Evolutionary conservation across 495 filamentous ascomycete species (phyloP), one percentile per base, ranked within the genome.

Genomic region (Penicillium fimorum): DNA sequence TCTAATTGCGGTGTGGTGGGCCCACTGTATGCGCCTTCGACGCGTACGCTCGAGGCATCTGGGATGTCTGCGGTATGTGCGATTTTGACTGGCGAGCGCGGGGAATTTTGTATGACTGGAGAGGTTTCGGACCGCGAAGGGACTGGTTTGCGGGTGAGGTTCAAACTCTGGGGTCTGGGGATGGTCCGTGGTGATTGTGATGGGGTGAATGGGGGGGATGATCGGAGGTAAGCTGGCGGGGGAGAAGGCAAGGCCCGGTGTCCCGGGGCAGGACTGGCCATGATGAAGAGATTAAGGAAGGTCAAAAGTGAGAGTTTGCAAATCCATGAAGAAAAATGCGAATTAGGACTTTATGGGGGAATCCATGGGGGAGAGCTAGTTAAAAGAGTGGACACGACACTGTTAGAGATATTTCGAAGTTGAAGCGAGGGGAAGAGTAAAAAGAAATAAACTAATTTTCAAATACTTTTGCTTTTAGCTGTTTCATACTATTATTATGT

Each of bases 21-120:
- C 12, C 58, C 65, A 53, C 67, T 63, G 50, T 65, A 57, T 2
- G 61, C 46, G 47, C 62, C 59, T 50, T 77, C 71, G 40, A 74
- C 67, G 35, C 60, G 55, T 0, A 67, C 71, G 44, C 57, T 71
- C 4, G 71, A 73, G 2, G 72, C 60, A 56, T 61, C 63, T 10
- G 73, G 69, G 30, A 70, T 56, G 33, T 68, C 65, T 18, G 56
- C 43, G 20, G 70, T 67, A 30, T 66, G 58, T 42, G 77, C 72
- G 45, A 78, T 72, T 51, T 61, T 71, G 46, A 79, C 73, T 1
- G 77, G 68, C 5, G 78, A 78, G 30, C 69, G 65, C 11, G 75
- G 74, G 7, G 69, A 68, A 37, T 61, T 61, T 30, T 76, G 71
- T 15, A 75, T 64, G 8, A 63, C 53, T 4, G 59, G 60, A 27